Percentiles rank a stretch among this genome's conserved stretches.
These are phyloP conservation scores for Suhomyces panamericanus DNA, from an alignment of 1,139 yeast species.

Conservation along the genomic window DNA sequence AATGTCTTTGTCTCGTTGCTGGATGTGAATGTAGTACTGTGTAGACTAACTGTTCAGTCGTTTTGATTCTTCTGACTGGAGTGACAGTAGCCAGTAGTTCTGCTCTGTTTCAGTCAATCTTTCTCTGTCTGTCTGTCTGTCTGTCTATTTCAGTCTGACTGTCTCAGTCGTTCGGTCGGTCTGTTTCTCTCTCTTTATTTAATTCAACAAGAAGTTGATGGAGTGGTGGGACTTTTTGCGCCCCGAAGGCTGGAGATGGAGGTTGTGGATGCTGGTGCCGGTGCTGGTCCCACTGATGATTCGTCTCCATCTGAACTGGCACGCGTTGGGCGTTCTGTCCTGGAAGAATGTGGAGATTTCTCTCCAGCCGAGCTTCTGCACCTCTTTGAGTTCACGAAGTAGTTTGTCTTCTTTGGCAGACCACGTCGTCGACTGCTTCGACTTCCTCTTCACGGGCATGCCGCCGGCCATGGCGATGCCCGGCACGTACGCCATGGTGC, in stretches of 20 bases:
- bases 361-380: constrained; percentile 48
- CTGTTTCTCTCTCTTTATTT: neutral
- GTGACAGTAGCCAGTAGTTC: neutral
- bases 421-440: constrained; percentile 43
- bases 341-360: constrained; percentile 44
- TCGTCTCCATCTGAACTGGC: constrained; percentile 51
- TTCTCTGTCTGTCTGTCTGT: too few relatives aligned
- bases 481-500: constrained; percentile 6
- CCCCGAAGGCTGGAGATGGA: constrained; percentile 9
- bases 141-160: too few relatives aligned
- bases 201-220: constrained; percentile 28
- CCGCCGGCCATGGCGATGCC: constrained; percentile 9
- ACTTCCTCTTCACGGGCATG: constrained; percentile 17
- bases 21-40: too few relatives aligned
- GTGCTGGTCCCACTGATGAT: constrained; percentile 33
- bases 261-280: constrained; percentile 8
- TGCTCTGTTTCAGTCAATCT: too few relatives aligned
- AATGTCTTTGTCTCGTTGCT: neutral
- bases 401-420: constrained; percentile 41
- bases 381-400: constrained; percentile 39
- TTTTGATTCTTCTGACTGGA: too few relatives aligned
- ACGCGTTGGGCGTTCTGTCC: constrained; percentile 49
- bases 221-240: constrained; percentile 30
- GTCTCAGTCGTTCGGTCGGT: too few relatives aligned
- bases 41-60: too few relatives aligned